phyloP scores from a whole-genome alignment of 1,284 basidiomycete genomes.

The Puccinia sorghi region DNA sequence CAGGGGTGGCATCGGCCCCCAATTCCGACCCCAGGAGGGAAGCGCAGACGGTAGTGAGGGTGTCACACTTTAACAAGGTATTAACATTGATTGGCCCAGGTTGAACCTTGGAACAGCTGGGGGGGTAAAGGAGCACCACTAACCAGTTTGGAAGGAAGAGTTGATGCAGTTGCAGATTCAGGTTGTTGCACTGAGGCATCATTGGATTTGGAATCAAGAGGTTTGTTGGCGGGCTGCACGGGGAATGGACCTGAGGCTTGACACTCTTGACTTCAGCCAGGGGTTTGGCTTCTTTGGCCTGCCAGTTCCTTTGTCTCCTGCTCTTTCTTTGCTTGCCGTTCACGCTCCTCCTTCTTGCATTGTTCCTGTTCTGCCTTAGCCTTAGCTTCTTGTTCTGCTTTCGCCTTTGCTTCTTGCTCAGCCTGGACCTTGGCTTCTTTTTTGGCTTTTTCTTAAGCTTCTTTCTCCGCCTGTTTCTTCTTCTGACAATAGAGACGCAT shows the following conservation, averaged over 20 bases:
- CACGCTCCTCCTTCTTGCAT: slow-evolving; percentile 30
- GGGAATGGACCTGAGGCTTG: slow-evolving; percentile 18
- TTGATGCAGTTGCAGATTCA: neutral
- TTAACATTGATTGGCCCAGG: slow-evolving; percentile 47
- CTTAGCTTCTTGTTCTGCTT: slow-evolving; percentile 28
- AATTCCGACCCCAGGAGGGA: slow-evolving; percentile 69
- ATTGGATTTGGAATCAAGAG: slow-evolving; percentile 1
- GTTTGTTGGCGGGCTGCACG: slow-evolving; percentile 45
- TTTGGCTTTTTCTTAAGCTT: slow-evolving; percentile 22
- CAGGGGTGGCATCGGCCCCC: slow-evolving; percentile 75
- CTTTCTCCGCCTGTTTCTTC: slow-evolving; percentile 52
- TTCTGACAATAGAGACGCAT: slow-evolving; percentile 56
- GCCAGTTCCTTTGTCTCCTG: slow-evolving; percentile 9
- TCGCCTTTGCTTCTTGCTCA: slow-evolving; percentile 38
- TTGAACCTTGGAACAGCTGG: slow-evolving; percentile 51
- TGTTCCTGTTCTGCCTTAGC: slow-evolving; percentile 3
- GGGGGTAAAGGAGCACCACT: slow-evolving; percentile 22
- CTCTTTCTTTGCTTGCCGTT: slow-evolving; percentile 23
- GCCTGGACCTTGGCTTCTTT: slow-evolving; percentile 29
- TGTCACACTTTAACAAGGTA: slow-evolving; percentile 18
- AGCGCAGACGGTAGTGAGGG: slow-evolving; percentile 50
- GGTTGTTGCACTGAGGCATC: slow-evolving; percentile 19
- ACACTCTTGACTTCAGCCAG: slow-evolving; percentile 23
- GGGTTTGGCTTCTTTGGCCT: slow-evolving; percentile 12
- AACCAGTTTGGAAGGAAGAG: slow-evolving; percentile 51